Evolutionary conservation across 2,329 filamentous ascomycete genomes (phyloP).

Genomic region (Monosporascus sp.): DNA sequence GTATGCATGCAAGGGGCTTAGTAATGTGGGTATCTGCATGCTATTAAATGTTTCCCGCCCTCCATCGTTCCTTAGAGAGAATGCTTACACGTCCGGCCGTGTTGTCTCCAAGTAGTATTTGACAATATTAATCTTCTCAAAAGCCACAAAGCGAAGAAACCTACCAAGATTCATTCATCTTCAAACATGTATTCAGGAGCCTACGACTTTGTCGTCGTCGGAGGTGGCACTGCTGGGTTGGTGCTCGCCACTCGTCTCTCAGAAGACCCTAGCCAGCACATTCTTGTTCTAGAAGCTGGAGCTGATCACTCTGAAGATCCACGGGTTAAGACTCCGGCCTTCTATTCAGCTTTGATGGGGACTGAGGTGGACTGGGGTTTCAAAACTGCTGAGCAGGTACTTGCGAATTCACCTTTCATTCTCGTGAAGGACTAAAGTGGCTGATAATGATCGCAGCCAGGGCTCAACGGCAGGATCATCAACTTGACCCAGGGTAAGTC

Average conservation of each 20-base stretch:
- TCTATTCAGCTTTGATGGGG: background rate
- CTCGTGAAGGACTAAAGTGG: background rate
- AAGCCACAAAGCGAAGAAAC: too few relatives aligned
- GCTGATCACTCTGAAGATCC: background rate
- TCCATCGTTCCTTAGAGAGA: too few relatives aligned
- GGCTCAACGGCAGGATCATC: background rate
- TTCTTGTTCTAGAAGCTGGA: background rate
- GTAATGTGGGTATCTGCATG: too few relatives aligned
- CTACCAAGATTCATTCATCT: too few relatives aligned
- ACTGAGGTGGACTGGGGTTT: background rate
- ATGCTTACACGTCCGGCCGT: too few relatives aligned
- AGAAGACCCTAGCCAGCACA: background rate
- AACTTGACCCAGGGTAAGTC: constrained; percentile 1
- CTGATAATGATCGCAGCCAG: background rate
- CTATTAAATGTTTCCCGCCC: too few relatives aligned
- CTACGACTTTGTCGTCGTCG: background rate
- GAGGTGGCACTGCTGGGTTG: background rate
- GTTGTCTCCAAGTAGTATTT: too few relatives aligned
- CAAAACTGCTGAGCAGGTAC: background rate
- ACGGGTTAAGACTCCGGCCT: background rate
- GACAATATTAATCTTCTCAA: too few relatives aligned
- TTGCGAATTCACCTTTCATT: too few relatives aligned
- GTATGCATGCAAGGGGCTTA: too few relatives aligned
- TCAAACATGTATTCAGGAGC: background rate
- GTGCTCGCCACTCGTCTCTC: background rate